Evolutionary conservation across 1,139 yeast species (phyloP).

Genomic region (Meyerozyma elateridarum): DNA sequence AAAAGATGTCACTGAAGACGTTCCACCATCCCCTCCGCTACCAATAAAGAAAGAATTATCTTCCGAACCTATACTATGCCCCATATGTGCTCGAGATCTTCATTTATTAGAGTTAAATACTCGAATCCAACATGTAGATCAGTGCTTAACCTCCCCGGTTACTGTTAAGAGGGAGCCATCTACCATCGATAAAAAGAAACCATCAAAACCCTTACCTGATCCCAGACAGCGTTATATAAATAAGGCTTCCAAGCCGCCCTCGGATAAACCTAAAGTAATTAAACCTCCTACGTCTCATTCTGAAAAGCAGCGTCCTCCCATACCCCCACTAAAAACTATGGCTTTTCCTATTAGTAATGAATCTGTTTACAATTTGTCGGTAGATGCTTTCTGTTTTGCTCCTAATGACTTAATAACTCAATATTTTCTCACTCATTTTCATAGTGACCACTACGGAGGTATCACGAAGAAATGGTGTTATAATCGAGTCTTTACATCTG

Average conservation of each 20-base stretch:
- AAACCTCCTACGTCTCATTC: slow-evolving; percentile 21
- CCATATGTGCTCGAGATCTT: slow-evolving; percentile 1
- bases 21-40: too few relatives aligned
- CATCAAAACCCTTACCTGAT: neutral
- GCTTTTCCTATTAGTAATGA: slow-evolving; percentile 28
- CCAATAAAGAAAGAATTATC: too few relatives aligned
- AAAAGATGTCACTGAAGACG: too few relatives aligned
- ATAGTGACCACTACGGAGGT: slow-evolving; percentile 92
- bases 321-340: slow-evolving; percentile 54
- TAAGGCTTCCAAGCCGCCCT: neutral
- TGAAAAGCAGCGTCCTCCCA: slow-evolving; percentile 26
- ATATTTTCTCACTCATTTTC: slow-evolving; percentile 78
- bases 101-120: neutral
- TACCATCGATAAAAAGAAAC: neutral
- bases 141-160: slow-evolving; percentile 3
- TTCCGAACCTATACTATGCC: slow-evolving; percentile 1
- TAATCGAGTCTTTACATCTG: slow-evolving; percentile 32
- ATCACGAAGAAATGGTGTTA: slow-evolving; percentile 68
- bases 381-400: slow-evolving; percentile 65
- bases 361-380: slow-evolving; percentile 38
- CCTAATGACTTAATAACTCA: slow-evolving; percentile 41
- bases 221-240: slow-evolving; percentile 1
- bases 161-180: neutral
- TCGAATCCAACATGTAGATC: slow-evolving; percentile 2
- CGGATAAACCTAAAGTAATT: slow-evolving; percentile 12